Evolutionary conservation across 805 yeast genomes (phyloP), one percentile per base, ranked within the genome.

Genomic region (Priceomyces haplophilus): DNA sequence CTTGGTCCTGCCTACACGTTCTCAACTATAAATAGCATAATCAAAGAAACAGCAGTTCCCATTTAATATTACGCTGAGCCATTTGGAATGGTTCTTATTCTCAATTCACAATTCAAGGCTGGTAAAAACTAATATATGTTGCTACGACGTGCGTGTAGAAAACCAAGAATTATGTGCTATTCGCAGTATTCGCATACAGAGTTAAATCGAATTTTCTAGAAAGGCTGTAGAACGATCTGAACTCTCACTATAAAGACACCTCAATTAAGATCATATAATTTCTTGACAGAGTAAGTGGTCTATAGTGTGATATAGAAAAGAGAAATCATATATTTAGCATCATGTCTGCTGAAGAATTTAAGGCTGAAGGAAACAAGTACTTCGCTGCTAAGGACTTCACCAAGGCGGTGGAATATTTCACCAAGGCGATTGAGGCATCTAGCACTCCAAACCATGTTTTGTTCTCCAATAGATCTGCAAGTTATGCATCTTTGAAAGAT

Each of bases 301-400:
- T 7, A 8, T 24, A 24, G 27, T 8, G 7, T 24, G 7, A 24
- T 8, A 11, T 24, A 24, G 11, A 24, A 24, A 7, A 8, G 27
- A 24, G 27, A 24, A 33, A 15, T 8, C 35, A 33, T 3, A 6
- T 16, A 34, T 20, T 20, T 15, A 32, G 11, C n/a, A 10, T 35
- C 16, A 60, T 56, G 62, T 54, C 61, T 78, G 82, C 88, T 35
- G 90, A 83, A 48, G 89, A 83, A 62, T 83, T 62, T 59, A 93
- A 93, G 70, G 86, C 95, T 20, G 83, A 88, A 66, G 99, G 99
- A 55, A 93, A 93, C 71, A 85, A 88, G 50, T 93, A 88, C 34
- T 93, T 93, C 61, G 80, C 88, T 18, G 87, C 89, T 41, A 91
- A 93, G 66, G 88, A 91, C 42, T 93, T 79, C 62, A 69, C 72